Evolutionary conservation across 352 stramenopile genomes (phyloP), one percentile per base, ranked within the genome.

Genomic region (Globisporangium okanoganense): DNA sequence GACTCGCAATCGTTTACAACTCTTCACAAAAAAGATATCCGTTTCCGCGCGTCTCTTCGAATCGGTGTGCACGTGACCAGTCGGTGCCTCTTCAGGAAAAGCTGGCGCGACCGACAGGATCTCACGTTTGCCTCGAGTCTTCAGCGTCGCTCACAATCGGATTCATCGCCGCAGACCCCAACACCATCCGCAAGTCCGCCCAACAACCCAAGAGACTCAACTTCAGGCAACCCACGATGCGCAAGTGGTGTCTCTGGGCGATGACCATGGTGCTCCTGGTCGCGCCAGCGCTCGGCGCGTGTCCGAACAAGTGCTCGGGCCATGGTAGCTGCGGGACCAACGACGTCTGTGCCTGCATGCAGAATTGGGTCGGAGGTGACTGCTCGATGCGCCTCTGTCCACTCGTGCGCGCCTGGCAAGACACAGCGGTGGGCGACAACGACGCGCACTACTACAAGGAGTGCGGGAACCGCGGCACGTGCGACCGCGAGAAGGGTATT

Each of bases 301-400:
- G 77, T 43, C 73, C 77, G 20, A 97, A 97, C 79, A 90, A 89
- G 70, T 97, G 89, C 72, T 92, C 75, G n/a, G 87, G 85, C 27
- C 89, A 96, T 60, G 89, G 91, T 27, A 67, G 73, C 54, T 97
- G 89, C 62, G 80, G 76, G 59, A 63, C 72, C 58, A 89, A 81
- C 73, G 78, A 94, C 57, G 76, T 87, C 61, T 95, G 84, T 58
- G 67, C 69, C 20, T 97, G 90, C 74, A 88, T 94, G 71, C 76
- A 79, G 41, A 95, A 94, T 65, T 97, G 79, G 77, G 63, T 67
- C 49, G 66, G 71, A 18, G 72, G 71, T 18, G 76, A 86, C 64
- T 86, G 76, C 58, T 71, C 64, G 3, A 62, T 59, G 22, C 76
- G 76, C 40, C 61, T 71, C 29, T 85, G 76, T 27, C 70, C 73